A percentile compares a stretch with the other conserved stretches of the same genome.
Conservation (phyloP, 352 stramenopile genomes). For the Sclerospora graminicola region DNA sequence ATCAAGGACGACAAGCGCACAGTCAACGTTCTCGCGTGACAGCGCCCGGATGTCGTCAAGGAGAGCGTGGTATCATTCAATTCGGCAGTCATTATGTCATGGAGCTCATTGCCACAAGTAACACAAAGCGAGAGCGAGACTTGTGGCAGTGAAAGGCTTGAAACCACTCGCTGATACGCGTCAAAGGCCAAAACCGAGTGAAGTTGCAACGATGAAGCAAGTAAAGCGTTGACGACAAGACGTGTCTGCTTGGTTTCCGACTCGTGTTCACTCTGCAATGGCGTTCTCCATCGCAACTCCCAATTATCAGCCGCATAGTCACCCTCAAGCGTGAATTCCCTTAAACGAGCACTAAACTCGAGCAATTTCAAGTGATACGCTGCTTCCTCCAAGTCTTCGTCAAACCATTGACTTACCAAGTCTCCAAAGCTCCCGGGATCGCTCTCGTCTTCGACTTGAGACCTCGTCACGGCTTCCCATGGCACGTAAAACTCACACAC, state of each 20-base stretch:
- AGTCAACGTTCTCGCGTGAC: conserved; percentile 13
- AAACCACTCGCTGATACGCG: conserved; percentile 30
- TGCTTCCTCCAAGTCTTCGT: conserved; percentile 44
- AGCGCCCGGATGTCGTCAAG: conserved; percentile 18
- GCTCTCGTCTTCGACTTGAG: conserved; percentile 15
- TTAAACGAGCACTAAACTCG: conserved; percentile 24
- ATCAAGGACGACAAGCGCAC: conserved; percentile 31
- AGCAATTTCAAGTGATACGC: conserved; percentile 32
- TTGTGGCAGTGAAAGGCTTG: conserved; percentile 25
- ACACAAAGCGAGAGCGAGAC: conserved; percentile 30
- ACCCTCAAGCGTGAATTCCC: conserved; percentile 24
- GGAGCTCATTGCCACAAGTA: conserved; percentile 27
- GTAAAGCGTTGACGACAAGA: conserved; percentile 51
- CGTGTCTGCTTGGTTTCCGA: conserved; percentile 52
- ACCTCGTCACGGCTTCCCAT: conserved; percentile 32
- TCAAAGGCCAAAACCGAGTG: conserved; percentile 30
- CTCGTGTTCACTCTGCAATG: conserved; percentile 44
- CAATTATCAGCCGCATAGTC: conserved; percentile 53
- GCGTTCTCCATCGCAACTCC: conserved; percentile 67
- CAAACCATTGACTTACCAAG: conserved; percentile 62
- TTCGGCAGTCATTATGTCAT: conserved; percentile 51
- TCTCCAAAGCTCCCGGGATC: conserved; percentile 57
- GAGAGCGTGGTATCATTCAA: conserved; percentile 33
- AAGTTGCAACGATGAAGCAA: conserved; percentile 60
- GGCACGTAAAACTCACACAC: conserved; percentile 63